Percentiles rank a stretch among this genome's conserved stretches.
phyloP scores from a whole-genome alignment of 228 moss, liverwort and hornwort species.

The Sphagnum fallax region DNA sequence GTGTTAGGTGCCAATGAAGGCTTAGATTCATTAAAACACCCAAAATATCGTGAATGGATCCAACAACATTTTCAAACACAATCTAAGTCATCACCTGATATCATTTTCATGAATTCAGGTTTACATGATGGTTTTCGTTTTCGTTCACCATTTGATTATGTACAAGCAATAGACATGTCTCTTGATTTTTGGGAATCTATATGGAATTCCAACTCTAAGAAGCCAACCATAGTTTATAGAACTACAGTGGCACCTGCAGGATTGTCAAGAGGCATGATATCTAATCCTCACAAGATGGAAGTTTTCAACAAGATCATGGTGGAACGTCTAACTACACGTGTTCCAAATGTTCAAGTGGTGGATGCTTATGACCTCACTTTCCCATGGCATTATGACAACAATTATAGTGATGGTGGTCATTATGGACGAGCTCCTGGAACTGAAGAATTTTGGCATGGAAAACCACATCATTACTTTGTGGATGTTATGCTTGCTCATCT shows the following conservation, averaged over 20 bases:
- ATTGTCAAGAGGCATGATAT: slow-evolving; percentile 12
- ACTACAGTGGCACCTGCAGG: slow-evolving; percentile 30
- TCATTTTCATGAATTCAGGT: slow-evolving; percentile 26
- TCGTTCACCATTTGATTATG: slow-evolving; percentile 3
- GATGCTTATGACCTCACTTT: slow-evolving; percentile 20
- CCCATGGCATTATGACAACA: slow-evolving; percentile 19
- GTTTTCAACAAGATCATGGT: slow-evolving; percentile 24
- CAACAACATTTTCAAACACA: slow-evolving; percentile 10
- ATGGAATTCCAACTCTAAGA: slow-evolving; percentile 3
- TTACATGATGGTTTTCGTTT: slow-evolving; percentile 24
- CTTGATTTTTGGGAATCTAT: slow-evolving; percentile 15
- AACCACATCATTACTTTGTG: slow-evolving; percentile 19
- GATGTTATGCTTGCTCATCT: slow-evolving; percentile 21
- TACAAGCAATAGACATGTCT: slow-evolving; percentile 8
- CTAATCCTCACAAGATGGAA: slow-evolving; percentile 33
- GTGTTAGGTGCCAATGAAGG: slow-evolving; percentile 11
- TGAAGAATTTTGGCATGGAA: background rate
- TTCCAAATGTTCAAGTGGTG: slow-evolving; percentile 6
- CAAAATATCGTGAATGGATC: slow-evolving; percentile 5
- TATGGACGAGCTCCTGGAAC: slow-evolving; percentile 13
- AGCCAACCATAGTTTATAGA: slow-evolving; percentile 14
- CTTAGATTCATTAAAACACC: slow-evolving; percentile 11
- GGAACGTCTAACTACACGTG: slow-evolving; percentile 6
- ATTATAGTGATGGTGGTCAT: slow-evolving; percentile 28
- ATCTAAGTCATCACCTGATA: slow-evolving; percentile 6